These are phyloP conservation scores for Stephanodiscus triporus DNA, from an alignment of 108 stramenopile genomes.

Conservation along the genomic window DNA sequence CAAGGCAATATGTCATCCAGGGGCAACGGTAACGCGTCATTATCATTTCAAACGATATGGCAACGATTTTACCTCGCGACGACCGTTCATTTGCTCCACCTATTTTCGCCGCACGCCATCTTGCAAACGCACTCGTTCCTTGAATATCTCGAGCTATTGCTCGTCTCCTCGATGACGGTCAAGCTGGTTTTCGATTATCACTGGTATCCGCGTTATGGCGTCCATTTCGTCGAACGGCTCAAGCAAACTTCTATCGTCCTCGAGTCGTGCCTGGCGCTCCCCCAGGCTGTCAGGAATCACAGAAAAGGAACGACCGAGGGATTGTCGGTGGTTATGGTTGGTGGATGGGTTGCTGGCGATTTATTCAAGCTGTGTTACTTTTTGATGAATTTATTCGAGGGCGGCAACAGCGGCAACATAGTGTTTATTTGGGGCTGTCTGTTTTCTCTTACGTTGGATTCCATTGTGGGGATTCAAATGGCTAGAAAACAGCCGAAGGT, in stretches of 20 bases:
- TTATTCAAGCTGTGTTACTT: constrained; percentile 52
- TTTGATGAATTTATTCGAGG: constrained; percentile 24
- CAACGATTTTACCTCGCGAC: constrained; percentile 6
- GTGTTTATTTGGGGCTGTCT: constrained; percentile 47
- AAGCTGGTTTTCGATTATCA: constrained; percentile 48
- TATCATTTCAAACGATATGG: constrained; percentile 3
- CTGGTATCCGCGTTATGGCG: constrained; percentile 47
- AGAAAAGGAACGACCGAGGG: constrained; percentile 41
- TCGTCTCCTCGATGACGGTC: constrained; percentile 33
- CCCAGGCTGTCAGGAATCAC: constrained; percentile 45
- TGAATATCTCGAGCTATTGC: constrained; percentile 37
- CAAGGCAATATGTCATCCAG: background rate
- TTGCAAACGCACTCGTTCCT: constrained; percentile 41
- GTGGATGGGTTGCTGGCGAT: constrained; percentile 47
- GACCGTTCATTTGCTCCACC: constrained; percentile 25
- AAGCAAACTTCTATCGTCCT: constrained; percentile 40
- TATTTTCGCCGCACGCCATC: constrained; percentile 42
- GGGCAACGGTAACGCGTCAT: background rate
- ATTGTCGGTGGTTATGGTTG: constrained; percentile 42
- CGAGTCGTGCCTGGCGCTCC: constrained; percentile 48
- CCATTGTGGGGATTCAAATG: constrained; percentile 43
- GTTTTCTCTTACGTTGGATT: constrained; percentile 40
- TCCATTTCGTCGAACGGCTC: constrained; percentile 29
- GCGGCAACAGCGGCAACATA: constrained; percentile 32
- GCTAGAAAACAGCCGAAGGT: constrained; percentile 24